Percentiles rank a stretch among this genome's conserved stretches.
phyloP scores from a whole-genome alignment of 306 rosid genomes.

The Prunus dulcis region DNA sequence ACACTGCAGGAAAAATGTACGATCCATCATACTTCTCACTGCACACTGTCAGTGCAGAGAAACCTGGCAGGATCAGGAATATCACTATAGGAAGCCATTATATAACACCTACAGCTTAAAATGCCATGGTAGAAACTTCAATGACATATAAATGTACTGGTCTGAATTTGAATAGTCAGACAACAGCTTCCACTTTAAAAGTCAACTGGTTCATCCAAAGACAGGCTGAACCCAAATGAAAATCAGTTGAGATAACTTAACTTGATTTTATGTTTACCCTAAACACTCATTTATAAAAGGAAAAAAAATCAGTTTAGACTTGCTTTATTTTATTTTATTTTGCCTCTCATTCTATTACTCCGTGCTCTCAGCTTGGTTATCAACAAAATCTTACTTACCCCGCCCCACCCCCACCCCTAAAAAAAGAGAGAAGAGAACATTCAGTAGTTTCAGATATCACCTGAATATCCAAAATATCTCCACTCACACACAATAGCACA shows the following conservation, averaged over 20 bases:
- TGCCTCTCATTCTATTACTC: not conserved
- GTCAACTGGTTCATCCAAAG: not conserved
- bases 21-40: slow-evolving; percentile 99
- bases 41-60: slow-evolving; percentile 99
- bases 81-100: slow-evolving; percentile 76
- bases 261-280: not conserved
- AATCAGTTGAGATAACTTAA: not conserved
- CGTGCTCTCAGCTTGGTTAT: not conserved
- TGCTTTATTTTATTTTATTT: not conserved
- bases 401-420: not conserved
- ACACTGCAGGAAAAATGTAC: slow-evolving; percentile 34
- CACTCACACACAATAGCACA: not conserved
- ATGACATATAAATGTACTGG: slow-evolving; percentile 19
- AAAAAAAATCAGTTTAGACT: not conserved
- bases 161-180: slow-evolving; percentile 9
- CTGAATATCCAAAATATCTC: not conserved
- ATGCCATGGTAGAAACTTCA: slow-evolving; percentile 63
- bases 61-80: slow-evolving; percentile 90
- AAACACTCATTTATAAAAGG: not conserved
- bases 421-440: not conserved
- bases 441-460: not conserved
- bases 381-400: not conserved
- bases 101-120: slow-evolving; percentile 58
- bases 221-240: not conserved
- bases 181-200: slow-evolving; percentile 51